phyloP scores from a whole-genome alignment of 768 basidiomycete genomes.

The Crepidotus variabilis region DNA sequence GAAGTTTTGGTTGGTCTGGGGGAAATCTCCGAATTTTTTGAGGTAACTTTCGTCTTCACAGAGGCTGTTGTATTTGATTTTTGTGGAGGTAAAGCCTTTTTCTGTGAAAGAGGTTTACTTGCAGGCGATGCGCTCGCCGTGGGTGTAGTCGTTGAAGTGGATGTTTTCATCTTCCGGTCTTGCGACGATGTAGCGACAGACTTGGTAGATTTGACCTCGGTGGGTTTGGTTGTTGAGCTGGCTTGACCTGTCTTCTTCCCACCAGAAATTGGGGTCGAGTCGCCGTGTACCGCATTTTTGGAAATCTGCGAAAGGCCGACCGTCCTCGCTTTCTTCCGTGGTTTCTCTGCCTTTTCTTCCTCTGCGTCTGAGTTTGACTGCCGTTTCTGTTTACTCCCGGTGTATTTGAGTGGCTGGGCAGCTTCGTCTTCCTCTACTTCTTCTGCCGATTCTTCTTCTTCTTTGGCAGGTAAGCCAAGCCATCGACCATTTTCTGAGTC shows the following conservation, averaged over 20 bases:
- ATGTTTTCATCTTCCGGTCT: not conserved
- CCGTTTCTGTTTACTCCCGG: constrained; percentile 13
- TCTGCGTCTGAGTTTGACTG: constrained; percentile 33
- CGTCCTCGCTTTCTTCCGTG: constrained; percentile 41
- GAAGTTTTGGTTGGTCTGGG: constrained; percentile 7
- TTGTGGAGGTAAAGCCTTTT: no score
- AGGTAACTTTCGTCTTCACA: not conserved
- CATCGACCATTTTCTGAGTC: constrained; percentile 56
- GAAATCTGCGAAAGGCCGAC: constrained; percentile 12
- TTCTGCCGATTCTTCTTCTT: constrained; percentile 21
- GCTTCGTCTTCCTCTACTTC: constrained; percentile 14
- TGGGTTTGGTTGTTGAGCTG: not conserved
- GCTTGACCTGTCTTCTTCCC: not conserved
- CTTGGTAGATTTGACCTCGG: not conserved
- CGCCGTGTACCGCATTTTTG: not conserved
- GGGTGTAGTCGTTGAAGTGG: not conserved
- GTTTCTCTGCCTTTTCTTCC: constrained; percentile 30
- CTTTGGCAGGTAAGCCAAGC: constrained; percentile 36
- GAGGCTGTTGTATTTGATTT: no score
- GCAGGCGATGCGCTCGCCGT: no score
- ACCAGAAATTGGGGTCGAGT: not conserved
- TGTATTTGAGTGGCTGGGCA: not conserved
- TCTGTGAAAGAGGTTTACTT: no score
- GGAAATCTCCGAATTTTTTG: not conserved
- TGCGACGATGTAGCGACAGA: not conserved